A percentile compares a stretch with the other conserved stretches of the same genome.
phyloP scores from a whole-genome alignment of 352 stramenopile genomes.

The Globisporangium megalacanthum region DNA sequence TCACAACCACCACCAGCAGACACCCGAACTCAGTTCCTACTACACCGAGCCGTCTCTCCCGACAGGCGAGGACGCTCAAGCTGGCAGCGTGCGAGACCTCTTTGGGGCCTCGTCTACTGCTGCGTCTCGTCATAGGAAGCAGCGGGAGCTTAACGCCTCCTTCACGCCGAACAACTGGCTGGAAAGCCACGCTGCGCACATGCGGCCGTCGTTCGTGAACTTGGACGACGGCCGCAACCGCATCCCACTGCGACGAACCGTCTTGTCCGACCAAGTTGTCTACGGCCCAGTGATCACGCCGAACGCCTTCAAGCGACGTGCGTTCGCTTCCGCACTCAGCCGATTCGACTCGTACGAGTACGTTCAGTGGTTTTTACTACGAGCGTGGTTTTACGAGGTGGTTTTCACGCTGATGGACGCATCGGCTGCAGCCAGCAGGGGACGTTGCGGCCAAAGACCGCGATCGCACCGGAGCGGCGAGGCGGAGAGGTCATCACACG shows the following conservation, averaged over 20 bases:
- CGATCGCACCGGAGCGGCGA: conserved; percentile 16
- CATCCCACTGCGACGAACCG: conserved; percentile 43
- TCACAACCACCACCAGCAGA: not conserved
- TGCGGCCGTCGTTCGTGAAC: conserved; percentile 26
- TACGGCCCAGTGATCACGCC: conserved; percentile 63
- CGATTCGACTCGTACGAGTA: conserved; percentile 6
- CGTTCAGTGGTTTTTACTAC: not conserved
- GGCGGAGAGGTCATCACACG: conserved; percentile 44
- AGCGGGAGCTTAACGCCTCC: conserved; percentile 5
- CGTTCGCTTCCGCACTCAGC: not conserved
- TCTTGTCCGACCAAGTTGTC: conserved; percentile 54
- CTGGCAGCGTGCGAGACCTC: conserved; percentile 8
- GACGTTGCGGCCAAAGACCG: conserved; percentile 25
- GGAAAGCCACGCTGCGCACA: conserved; percentile 3
- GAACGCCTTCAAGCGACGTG: conserved; percentile 20
- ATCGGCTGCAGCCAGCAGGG: not conserved
- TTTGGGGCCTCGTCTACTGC: conserved; percentile 5
- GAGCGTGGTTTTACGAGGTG: no score
- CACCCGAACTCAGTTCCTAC: not conserved
- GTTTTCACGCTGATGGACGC: no score
- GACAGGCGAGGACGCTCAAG: not conserved
- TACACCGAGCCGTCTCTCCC: not conserved
- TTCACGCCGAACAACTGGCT: conserved; percentile 12
- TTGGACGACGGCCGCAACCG: conserved; percentile 54
- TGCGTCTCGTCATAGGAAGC: conserved; percentile 11